A percentile compares a stretch with the other conserved stretches of the same genome.
These are phyloP conservation scores for Psidium friedrichsthalianum DNA, from an alignment of 345 rosid species.

Conservation along the genomic window DNA sequence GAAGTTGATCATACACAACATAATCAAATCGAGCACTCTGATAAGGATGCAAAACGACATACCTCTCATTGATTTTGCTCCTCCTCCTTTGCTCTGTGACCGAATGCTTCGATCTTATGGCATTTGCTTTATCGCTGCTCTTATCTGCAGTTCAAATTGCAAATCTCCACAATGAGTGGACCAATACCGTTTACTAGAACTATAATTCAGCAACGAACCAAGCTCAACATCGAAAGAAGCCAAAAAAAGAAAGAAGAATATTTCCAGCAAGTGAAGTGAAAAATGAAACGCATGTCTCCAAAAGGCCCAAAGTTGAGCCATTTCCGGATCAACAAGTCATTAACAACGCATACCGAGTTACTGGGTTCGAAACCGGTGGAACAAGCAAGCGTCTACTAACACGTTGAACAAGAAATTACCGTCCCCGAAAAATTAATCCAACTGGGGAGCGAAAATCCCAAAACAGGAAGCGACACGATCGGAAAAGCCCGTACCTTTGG, in stretches of 20 bases:
- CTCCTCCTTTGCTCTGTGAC: slow-evolving; percentile 93
- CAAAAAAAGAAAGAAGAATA: not conserved
- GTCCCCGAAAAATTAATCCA: not conserved
- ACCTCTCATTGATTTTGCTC: slow-evolving; percentile 98
- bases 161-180: not conserved
- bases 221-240: not conserved
- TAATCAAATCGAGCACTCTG: not conserved
- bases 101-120: slow-evolving; percentile 83
- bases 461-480: not conserved
- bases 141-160: slow-evolving; percentile 39
- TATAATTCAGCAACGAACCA: no score
- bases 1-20: not conserved
- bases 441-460: not conserved
- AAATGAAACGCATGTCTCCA: not conserved
- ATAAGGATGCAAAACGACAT: not conserved
- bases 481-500: slow-evolving; percentile 6
- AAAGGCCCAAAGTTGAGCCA: not conserved
- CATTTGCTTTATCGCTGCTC: slow-evolving; percentile 58
- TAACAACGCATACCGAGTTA: not conserved
- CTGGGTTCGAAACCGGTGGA: not conserved
- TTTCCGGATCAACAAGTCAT: not conserved
- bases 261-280: not conserved
- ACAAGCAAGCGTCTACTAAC: not conserved
- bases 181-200: not conserved
- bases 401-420: not conserved